Percentiles rank a stretch among this genome's conserved stretches.
phyloP scores from a whole-genome alignment of 2,329 filamentous ascomycete genomes.

The Hypocrella siamensis region DNA sequence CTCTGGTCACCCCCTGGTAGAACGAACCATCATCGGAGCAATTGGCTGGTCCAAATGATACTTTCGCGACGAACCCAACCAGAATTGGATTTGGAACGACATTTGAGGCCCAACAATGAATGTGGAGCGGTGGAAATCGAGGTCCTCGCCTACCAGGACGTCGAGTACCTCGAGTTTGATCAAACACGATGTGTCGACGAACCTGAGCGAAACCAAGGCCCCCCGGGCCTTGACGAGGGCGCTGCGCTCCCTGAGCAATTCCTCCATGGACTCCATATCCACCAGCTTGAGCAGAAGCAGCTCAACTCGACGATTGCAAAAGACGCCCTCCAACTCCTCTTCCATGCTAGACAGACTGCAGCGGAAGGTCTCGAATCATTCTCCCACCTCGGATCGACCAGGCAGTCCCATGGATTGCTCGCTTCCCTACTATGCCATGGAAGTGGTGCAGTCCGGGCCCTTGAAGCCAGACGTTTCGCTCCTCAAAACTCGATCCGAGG shows the following conservation, averaged over 20 bases:
- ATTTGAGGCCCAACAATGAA: constrained; percentile 10
- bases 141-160: constrained; percentile 14
- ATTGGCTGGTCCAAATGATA: background rate
- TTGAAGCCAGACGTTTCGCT: constrained; percentile 34
- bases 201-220: constrained; percentile 15
- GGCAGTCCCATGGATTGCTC: constrained; percentile 13
- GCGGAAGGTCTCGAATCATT: constrained; percentile 22
- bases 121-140: constrained; percentile 19
- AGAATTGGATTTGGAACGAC: background rate
- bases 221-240: constrained; percentile 20
- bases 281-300: constrained; percentile 14
- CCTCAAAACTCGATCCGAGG: constrained; percentile 30
- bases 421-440: constrained; percentile 19
- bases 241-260: constrained; percentile 23
- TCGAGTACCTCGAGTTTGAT: constrained; percentile 8
- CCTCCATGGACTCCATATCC: constrained; percentile 23
- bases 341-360: constrained; percentile 26
- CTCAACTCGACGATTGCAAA: constrained; percentile 19
- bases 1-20: too few species aligned
- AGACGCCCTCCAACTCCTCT: constrained; percentile 20
- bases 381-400: constrained; percentile 15
- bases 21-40: too few species aligned
- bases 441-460: constrained; percentile 26
- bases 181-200: constrained; percentile 8
- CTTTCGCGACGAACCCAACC: background rate